Conservation (phyloP, 1,139 yeast genomes). For the Geotrichum reessii region DNA sequence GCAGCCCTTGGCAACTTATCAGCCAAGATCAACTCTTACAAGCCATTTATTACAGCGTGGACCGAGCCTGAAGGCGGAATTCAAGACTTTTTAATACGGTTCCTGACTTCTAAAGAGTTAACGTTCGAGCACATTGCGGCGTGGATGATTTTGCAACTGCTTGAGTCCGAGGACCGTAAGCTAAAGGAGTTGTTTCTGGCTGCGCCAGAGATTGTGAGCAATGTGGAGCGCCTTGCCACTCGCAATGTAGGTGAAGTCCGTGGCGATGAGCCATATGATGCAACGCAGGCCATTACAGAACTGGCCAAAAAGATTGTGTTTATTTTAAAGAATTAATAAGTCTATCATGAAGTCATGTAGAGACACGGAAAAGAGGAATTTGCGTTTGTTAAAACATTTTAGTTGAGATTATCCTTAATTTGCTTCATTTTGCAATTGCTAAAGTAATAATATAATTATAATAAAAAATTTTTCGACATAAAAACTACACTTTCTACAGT, state of each 20-base stretch:
- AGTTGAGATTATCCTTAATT: not conserved
- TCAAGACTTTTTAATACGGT: constrained; percentile 72
- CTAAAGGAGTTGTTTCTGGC: constrained; percentile 40
- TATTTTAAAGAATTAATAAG: constrained; percentile 7
- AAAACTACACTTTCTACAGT: not conserved
- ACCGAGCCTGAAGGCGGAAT: constrained; percentile 77
- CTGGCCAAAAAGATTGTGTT: constrained; percentile 18
- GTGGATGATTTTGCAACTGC: constrained; percentile 91
- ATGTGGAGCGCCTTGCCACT: constrained; percentile 33
- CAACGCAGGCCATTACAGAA: constrained; percentile 20
- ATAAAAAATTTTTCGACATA: no score
- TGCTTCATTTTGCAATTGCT: no score
- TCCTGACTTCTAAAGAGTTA: constrained; percentile 80
- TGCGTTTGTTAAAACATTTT: not conserved
- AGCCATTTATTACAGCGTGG: constrained; percentile 77
- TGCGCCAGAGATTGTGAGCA: constrained; percentile 34
- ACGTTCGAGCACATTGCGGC: constrained; percentile 97
- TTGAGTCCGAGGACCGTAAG: constrained; percentile 77
- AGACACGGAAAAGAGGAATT: not conserved
- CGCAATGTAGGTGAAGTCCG: not conserved
- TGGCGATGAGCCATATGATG: constrained; percentile 7
- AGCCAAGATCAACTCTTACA: constrained; percentile 79
- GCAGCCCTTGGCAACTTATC: constrained; percentile 96
- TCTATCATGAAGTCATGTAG: not conserved
- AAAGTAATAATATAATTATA: not conserved